Evolutionary conservation across 2,329 filamentous ascomycete species (phyloP).

Genomic region (Endothia cerciana): DNA sequence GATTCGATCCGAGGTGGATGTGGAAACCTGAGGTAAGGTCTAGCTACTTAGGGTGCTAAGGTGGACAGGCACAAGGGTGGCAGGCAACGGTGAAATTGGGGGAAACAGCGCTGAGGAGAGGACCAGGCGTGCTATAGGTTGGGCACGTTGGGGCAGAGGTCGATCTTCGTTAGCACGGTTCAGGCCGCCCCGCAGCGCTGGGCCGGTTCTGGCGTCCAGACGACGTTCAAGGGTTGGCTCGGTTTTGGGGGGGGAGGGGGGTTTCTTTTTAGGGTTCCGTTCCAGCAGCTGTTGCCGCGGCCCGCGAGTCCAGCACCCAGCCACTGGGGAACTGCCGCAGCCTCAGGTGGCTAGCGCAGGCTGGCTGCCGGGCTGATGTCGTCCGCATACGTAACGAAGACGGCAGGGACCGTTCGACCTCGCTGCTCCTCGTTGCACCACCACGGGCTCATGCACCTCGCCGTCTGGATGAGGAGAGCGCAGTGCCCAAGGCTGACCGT

Average conservation of each 20-base stretch:
- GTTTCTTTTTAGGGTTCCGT: background rate
- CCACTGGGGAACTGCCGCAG: background rate
- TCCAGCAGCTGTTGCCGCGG: background rate
- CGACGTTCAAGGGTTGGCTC: no score
- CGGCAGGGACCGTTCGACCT: background rate
- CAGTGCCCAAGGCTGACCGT: background rate
- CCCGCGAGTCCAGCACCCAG: background rate
- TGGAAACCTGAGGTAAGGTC: background rate
- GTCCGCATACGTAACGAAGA: background rate
- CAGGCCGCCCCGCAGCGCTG: no score
- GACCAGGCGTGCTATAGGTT: no score
- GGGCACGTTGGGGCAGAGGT: no score
- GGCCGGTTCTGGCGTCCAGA: no score
- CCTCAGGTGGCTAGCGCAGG: no score
- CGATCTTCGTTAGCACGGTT: no score
- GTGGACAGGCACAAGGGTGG: background rate
- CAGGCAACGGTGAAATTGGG: background rate
- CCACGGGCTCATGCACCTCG: background rate
- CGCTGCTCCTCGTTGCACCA: background rate
- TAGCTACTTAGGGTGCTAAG: background rate
- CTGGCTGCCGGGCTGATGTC: conserved; percentile 2
- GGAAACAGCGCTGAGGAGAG: no score
- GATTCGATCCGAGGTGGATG: conserved; percentile 3
- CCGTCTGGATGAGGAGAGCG: background rate
- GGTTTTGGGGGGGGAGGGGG: no score